Base-by-base conservation (phyloP, 192 early-diverging fungal species). In the Cetraspora pellucida region DNA sequence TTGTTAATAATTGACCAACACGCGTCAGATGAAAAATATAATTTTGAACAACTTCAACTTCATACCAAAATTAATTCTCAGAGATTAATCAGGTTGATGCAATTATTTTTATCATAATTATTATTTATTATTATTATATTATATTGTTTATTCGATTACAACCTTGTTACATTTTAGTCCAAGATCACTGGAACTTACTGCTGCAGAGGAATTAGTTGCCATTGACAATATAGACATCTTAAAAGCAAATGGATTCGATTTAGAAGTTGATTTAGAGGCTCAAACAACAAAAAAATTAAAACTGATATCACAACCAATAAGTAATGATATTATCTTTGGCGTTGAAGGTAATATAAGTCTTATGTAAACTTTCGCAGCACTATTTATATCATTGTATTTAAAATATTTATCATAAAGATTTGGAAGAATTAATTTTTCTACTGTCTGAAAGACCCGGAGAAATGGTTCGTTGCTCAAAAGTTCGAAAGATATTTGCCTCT, bases 1-100 rank as follows among this genome's bases (percentile, higher is more conserved):
- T 86, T 99, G 10, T 98, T 94, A 79, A 95, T 99, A 52, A 89
- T 99, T 66, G 98, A 99, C 82, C 98, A 99, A 77, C 98, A 99
- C 81, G 98, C 98, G 2, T 91, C 91, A 0, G 97, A 99, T 81
- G 97, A 99, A 83, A 99, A 99, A 81, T 95, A 87, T 83, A 97
- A 97, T 77, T 99, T 95, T 84, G 97, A 99, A 83, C 86, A 83
- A 0, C 79, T 94, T 7, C 93, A 93, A 79, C 82, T 83, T 55
- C 86, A 80, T 0, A 90, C 91, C 0, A 76, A 83, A 4, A 90
- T 94, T 60, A 74, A 87, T 25, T 86, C 89, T 2, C 93, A 95
- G 72, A 82, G 83, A 54, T 84, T 97, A 7, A 87, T 95, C 19
- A 72, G 77, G 89, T 91, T 80, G 11, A 5, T 17, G 13, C 1